Percentiles rank a stretch among this genome's conserved stretches.
Conservation (phyloP, 352 stramenopile species). For the Achlya hypogyna region DNA sequence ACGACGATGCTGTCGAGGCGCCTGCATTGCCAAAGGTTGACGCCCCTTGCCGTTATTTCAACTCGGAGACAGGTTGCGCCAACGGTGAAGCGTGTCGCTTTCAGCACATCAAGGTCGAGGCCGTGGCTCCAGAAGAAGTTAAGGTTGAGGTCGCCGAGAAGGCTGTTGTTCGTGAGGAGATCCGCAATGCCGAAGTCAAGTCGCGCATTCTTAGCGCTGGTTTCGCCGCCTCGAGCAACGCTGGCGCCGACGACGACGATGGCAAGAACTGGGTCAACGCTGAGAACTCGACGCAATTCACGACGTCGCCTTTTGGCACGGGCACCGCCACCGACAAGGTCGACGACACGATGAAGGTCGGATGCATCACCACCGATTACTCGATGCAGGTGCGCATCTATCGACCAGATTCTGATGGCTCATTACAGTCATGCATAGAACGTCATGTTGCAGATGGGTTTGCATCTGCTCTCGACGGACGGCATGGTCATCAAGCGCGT, state of each 20-base stretch:
- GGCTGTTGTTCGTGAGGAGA: constrained; percentile 11
- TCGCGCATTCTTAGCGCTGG: constrained; percentile 73
- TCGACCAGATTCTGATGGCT: no score
- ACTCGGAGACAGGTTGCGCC: constrained; percentile 58
- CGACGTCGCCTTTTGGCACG: constrained; percentile 65
- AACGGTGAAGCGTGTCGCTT: constrained; percentile 66
- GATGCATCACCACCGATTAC: constrained; percentile 83
- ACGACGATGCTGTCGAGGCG: constrained; percentile 26
- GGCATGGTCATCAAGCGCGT: constrained; percentile 83
- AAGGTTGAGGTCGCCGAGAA: constrained; percentile 23
- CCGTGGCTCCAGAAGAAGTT: constrained; percentile 13
- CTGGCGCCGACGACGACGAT: constrained; percentile 64
- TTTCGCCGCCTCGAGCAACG: constrained; percentile 69
- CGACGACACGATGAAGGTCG: constrained; percentile 38
- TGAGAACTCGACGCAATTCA: constrained; percentile 53
- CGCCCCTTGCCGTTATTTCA: constrained; percentile 70
- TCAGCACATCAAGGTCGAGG: constrained; percentile 40
- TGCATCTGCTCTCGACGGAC: constrained; percentile 68
- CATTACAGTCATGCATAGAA: no score
- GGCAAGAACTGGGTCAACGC: constrained; percentile 83
- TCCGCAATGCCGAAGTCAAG: constrained; percentile 75
- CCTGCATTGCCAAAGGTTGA: constrained; percentile 37
- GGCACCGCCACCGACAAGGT: constrained; percentile 55
- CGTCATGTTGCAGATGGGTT: constrained; percentile 83
- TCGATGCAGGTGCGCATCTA: constrained; percentile 59